phyloP scores from a whole-genome alignment of 2,329 filamentous ascomycete species.

The Helotiales sp. region DNA sequence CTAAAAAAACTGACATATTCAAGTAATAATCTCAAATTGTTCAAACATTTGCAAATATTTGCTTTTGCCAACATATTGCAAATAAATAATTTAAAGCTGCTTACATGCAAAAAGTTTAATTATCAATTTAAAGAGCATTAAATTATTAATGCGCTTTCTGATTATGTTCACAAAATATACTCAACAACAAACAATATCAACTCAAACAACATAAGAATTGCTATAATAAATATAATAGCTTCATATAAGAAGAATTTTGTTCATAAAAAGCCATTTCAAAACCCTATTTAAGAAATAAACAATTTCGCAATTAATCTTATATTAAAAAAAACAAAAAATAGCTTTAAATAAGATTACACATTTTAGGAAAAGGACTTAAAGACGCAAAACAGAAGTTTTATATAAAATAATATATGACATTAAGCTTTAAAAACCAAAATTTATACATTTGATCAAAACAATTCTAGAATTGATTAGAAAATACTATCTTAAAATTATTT shows the following conservation, averaged over 20 bases:
- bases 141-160: too few species aligned
- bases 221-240: slow-evolving; percentile 14
- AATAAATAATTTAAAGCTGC: too few species aligned
- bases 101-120: too few species aligned
- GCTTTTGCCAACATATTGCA: slow-evolving; percentile 27
- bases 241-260: slow-evolving; percentile 19
- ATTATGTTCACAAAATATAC: too few species aligned
- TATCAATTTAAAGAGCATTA: too few species aligned
- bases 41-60: slow-evolving; percentile 28
- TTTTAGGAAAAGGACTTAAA: not conserved
- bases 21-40: slow-evolving; percentile 28
- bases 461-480: too few species aligned
- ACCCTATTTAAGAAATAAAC: slow-evolving; percentile 25
- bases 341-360: not conserved
- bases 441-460: too few species aligned
- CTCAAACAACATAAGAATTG: slow-evolving; percentile 18
- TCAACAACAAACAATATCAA: not conserved
- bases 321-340: slow-evolving; percentile 4
- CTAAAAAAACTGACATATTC: slow-evolving; percentile 15
- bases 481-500: too few species aligned
- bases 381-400: too few species aligned
- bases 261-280: slow-evolving; percentile 27
- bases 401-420: too few species aligned
- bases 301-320: slow-evolving; percentile 29
- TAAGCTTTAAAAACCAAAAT: too few species aligned